Conservation (phyloP, 305 asterid species). For the Fraxinus paxiana region DNA sequence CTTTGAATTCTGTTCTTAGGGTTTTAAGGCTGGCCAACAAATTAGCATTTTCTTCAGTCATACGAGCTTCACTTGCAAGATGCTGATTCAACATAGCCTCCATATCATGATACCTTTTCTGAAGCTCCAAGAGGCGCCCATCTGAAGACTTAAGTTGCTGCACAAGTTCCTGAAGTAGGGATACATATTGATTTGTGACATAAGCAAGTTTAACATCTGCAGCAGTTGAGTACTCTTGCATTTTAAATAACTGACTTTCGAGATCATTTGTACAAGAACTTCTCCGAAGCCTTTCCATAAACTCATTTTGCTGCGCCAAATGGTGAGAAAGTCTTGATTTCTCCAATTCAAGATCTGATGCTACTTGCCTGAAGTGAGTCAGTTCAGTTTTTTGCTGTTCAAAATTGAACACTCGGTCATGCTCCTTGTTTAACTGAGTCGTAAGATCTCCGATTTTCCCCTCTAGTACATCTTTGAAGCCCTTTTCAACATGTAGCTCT, state of each 20-base stretch:
- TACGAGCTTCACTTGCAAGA: constrained; percentile 46
- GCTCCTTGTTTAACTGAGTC: constrained; percentile 34
- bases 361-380: constrained; percentile 42
- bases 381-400: constrained; percentile 55
- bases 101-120: constrained; percentile 40
- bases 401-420: constrained; percentile 33
- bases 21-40: constrained; percentile 37
- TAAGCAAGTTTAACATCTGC: constrained; percentile 57
- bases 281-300: constrained; percentile 44
- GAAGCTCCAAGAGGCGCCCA: constrained; percentile 39
- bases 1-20: constrained; percentile 54
- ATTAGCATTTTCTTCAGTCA: constrained; percentile 43
- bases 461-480: constrained; percentile 49
- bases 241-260: constrained; percentile 49
- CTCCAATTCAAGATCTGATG: constrained; percentile 56
- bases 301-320: constrained; percentile 42
- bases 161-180: constrained; percentile 38
- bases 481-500: constrained; percentile 50
- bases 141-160: constrained; percentile 47
- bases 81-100: constrained; percentile 41
- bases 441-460: constrained; percentile 51
- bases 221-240: constrained; percentile 49
- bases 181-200: constrained; percentile 45
- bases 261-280: constrained; percentile 35
- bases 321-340: constrained; percentile 51